A percentile compares a stretch with the other conserved stretches of the same genome.
phyloP scores from a whole-genome alignment of 1,284 basidiomycete genomes.

The Boletellus dicymbophilus region DNA sequence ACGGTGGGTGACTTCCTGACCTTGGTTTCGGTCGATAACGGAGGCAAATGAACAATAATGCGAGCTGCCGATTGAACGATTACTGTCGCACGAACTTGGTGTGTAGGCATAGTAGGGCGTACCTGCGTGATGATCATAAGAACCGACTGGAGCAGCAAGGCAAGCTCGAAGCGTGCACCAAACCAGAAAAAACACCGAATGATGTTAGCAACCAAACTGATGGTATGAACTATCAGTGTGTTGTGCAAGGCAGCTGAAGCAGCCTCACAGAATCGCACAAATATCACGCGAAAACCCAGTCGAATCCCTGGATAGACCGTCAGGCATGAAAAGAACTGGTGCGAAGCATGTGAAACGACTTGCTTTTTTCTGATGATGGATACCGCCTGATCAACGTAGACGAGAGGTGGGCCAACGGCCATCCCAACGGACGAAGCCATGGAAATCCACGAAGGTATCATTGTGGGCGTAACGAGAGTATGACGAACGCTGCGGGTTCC shows the following conservation, averaged over 20 bases:
- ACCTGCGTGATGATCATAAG: constrained; percentile 84
- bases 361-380: constrained; percentile 75
- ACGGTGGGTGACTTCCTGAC: constrained; percentile 58
- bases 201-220: constrained; percentile 78
- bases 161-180: constrained; percentile 76
- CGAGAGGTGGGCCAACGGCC: constrained; percentile 61
- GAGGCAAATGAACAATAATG: constrained; percentile 78
- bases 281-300: constrained; percentile 86
- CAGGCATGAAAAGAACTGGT: constrained; percentile 19
- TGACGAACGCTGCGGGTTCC: too few species aligned
- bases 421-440: constrained; percentile 48
- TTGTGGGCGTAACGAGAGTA: constrained; percentile 6
- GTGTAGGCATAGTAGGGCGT: constrained; percentile 21
- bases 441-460: constrained; percentile 41
- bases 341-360: constrained; percentile 15
- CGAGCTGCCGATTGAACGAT: constrained; percentile 48
- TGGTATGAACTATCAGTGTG: constrained; percentile 10
- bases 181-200: constrained; percentile 89
- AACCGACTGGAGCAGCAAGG: constrained; percentile 76
- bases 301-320: constrained; percentile 57
- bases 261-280: constrained; percentile 70
- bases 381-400: constrained; percentile 78
- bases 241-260: constrained; percentile 3
- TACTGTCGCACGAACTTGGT: constrained; percentile 21
- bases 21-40: constrained; percentile 60